Percentiles rank a stretch among this genome's conserved stretches.
phyloP scores from a whole-genome alignment of 148 eudicot genomes.

The Gaultheria prostrata region DNA sequence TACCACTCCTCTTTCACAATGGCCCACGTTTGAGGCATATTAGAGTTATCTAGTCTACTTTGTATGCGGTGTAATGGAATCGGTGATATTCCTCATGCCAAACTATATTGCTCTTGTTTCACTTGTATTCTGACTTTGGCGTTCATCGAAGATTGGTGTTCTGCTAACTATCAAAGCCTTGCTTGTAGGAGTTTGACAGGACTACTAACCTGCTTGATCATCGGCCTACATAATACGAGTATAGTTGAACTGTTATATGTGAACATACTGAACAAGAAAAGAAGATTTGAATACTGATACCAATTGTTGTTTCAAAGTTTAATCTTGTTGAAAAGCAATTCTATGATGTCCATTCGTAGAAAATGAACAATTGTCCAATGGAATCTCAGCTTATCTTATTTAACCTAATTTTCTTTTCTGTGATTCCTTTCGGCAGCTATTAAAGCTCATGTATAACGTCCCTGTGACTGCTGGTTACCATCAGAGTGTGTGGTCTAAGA shows the following conservation, averaged over 20 bases:
- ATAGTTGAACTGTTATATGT: not conserved
- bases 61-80: not conserved
- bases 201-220: not conserved
- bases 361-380: not conserved
- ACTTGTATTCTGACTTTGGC: not conserved
- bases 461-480: constrained; percentile 85
- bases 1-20: not conserved
- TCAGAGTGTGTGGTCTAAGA: constrained; percentile 81
- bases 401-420: not conserved
- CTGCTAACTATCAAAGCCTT: not conserved
- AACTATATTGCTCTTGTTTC: not conserved
- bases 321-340: not conserved
- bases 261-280: not conserved
- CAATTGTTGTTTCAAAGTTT: not conserved
- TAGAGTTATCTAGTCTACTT: not conserved
- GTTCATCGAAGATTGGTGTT: not conserved
- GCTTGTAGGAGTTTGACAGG: not conserved
- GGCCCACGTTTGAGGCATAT: not conserved
- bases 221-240: not conserved
- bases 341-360: not conserved
- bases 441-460: constrained; percentile 96
- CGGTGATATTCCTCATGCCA: not conserved
- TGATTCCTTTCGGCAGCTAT: constrained; percentile 49
- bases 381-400: not conserved
- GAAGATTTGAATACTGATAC: not conserved